Evolutionary conservation across 2,329 filamentous ascomycete genomes (phyloP), one percentile per base, ranked within the genome.

Genomic region (Plenodomus tracheiphilus): DNA sequence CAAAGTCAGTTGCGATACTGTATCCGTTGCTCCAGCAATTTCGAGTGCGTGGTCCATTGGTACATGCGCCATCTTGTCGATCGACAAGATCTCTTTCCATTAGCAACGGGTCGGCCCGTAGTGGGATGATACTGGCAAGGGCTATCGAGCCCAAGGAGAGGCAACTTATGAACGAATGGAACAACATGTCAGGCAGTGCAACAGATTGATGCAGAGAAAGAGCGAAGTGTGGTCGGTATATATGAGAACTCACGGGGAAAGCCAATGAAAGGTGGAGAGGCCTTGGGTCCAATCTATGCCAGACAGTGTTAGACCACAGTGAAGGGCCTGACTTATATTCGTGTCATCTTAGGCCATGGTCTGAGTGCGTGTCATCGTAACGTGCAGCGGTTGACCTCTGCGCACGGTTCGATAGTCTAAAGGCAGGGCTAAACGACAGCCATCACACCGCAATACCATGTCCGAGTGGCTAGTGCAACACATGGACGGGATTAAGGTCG

Each of bases 1-100:
- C 75, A 47, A 76, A 76, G 46, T 77, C 76, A 8, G 75, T 77
- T 25, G 71, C 62, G 36, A 77, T 74, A 49, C 70, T 74, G 65
- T 69, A 76, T 37, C 75, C 75, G 46, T 61, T 61, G 25, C 60
- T 66, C 75, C 75, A 78, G 55, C 75, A 78, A 13, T 59, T 61
- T 53, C 76, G 64, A 4, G 72, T 73, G 11, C 54, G 58, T 22
- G 75, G 69, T 7, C 67, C 66, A 51, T 77, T 73, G 10, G 67
- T 75, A 56, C 76, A 77, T 19, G 53, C 57, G n/a, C 65, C 57
- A 41, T 71, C 68, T 51, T 69, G 68, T 45, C 64, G 61, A 42
- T 65, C 61, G 17, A 61, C 54, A 39, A 66, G 41, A 28, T 59
- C 61, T 28, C 50, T 50, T 40, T 53, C 53, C 8, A 48, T 42